Evolutionary conservation across 2,329 filamentous ascomycete genomes (phyloP), one percentile per base, ranked within the genome.

Genomic region (Nemania serpens): DNA sequence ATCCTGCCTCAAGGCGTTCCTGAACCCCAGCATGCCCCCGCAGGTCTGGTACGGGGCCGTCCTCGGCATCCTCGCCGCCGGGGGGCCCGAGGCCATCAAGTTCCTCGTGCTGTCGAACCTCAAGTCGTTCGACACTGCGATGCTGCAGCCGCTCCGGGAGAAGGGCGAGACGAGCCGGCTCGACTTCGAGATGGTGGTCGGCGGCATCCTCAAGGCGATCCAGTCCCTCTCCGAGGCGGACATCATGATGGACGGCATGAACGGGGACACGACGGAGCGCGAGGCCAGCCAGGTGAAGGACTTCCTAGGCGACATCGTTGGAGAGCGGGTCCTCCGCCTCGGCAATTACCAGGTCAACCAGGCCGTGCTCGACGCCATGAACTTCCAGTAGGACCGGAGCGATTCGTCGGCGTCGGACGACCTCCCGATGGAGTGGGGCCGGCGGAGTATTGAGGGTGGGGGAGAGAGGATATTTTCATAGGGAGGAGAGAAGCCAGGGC

Each of bases 1-100:
- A n/a, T 95, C 93, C 0, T 97, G 93, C 71, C 84, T 98, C 36
- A 97, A 97, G 77, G 88, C 90, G 70, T 94, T 97, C 75, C 84
- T 99, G 33, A 93, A 97, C 70, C 91, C 92, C 0, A 87, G 88
- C 45, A 92, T 93, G 71, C 88, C 93, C 0, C 85, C 93, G 0
- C 87, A 91, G 1, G 89, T 94, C 1, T 91, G 97, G 70, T 99
- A 95, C 73, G 95, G 95, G 46, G 92, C 94, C 6, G 84, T 99
- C 20, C 84, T 88, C 33, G 94, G 93, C 1, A 80, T 99, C 2
- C 83, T 89, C 1, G 87, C 89, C 1, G 88, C 96, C 22, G 92
- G 93, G 25, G 93, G 84, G 0, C 78, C 82, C 20, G 84, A 86
- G 69, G 82, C 83, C 7, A 80, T 87, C 37, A 81, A 84, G 12